Evolutionary conservation across 441 rosid species (phyloP).

Genomic region (Melastoma candidum): DNA sequence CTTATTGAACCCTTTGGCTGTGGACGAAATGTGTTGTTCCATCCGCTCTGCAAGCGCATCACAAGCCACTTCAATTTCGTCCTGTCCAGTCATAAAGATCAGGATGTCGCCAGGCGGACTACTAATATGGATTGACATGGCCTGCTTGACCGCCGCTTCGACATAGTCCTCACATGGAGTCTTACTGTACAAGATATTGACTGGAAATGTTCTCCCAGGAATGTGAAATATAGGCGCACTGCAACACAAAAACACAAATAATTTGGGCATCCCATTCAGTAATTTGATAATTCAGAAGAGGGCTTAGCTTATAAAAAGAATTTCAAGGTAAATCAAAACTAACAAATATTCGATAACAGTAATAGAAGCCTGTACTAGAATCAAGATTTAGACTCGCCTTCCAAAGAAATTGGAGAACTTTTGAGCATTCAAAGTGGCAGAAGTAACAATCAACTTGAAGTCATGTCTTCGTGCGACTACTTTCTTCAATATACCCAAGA

Average conservation of each 20-base stretch:
- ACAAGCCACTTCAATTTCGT: conserved; percentile 96
- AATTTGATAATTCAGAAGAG: no score
- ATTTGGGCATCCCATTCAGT: no score
- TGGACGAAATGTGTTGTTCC: conserved; percentile 72
- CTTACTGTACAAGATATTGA: conserved; percentile 70
- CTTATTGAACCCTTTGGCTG: conserved; percentile 58
- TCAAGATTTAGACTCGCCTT: conserved; percentile 29
- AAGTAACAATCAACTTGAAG: conserved; percentile 95
- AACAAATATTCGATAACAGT: neutral
- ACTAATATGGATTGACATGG: conserved; percentile 85
- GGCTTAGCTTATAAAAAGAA: no score
- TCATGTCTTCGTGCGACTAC: conserved; percentile 96
- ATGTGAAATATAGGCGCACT: conserved; percentile 89
- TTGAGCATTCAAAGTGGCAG: conserved; percentile 97
- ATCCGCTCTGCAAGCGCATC: conserved; percentile 86
- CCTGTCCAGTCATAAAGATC: conserved; percentile 98
- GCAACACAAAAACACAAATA: conserved; percentile 18
- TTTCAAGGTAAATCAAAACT: neutral
- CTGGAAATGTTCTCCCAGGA: conserved; percentile 97
- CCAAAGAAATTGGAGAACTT: conserved; percentile 96
- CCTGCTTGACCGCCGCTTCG: conserved; percentile 96
- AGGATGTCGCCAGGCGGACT: conserved; percentile 95
- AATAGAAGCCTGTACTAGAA: no score
- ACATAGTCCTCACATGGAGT: conserved; percentile 96
- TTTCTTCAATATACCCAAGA: conserved; percentile 91